These are phyloP conservation scores for Yamadazyma buinensis DNA, from an alignment of 1,139 yeast species.

Conservation along the genomic window DNA sequence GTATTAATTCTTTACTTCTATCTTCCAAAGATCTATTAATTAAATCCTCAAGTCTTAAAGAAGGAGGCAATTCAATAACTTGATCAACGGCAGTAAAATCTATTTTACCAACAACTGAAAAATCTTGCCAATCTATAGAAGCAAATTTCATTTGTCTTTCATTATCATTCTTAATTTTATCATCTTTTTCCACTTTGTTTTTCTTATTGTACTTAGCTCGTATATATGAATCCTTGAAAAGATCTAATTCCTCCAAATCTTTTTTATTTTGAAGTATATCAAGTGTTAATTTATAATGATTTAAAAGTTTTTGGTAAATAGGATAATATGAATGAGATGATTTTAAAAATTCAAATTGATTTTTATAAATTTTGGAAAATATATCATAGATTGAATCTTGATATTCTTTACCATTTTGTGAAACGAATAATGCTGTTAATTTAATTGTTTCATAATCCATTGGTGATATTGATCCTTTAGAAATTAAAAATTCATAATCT, in stretches of 20 bases:
- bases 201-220: conserved; percentile 57
- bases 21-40: conserved; percentile 58
- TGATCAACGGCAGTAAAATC: conserved; percentile 66
- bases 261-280: conserved; percentile 11
- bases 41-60: conserved; percentile 57
- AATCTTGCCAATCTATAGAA: conserved; percentile 86
- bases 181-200: conserved; percentile 20
- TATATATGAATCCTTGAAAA: conserved; percentile 49
- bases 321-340: conserved; percentile 57
- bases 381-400: conserved; percentile 33
- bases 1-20: conserved; percentile 20
- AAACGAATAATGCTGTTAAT: conserved; percentile 67
- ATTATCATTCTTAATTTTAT: conserved; percentile 27
- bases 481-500: conserved; percentile 45
- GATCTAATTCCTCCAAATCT: conserved; percentile 12
- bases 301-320: conserved; percentile 47
- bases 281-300: conserved; percentile 52
- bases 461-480: conserved; percentile 54
- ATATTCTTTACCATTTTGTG: conserved; percentile 50
- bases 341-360: conserved; percentile 68
- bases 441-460: conserved; percentile 69
- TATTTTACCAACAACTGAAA: conserved; percentile 65
- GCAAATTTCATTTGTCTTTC: conserved; percentile 56
- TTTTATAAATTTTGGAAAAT: conserved; percentile 33
- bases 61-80: conserved; percentile 56